phyloP scores from a whole-genome alignment of 192 early-diverging fungal genomes.

The Mortierella alpina region DNA sequence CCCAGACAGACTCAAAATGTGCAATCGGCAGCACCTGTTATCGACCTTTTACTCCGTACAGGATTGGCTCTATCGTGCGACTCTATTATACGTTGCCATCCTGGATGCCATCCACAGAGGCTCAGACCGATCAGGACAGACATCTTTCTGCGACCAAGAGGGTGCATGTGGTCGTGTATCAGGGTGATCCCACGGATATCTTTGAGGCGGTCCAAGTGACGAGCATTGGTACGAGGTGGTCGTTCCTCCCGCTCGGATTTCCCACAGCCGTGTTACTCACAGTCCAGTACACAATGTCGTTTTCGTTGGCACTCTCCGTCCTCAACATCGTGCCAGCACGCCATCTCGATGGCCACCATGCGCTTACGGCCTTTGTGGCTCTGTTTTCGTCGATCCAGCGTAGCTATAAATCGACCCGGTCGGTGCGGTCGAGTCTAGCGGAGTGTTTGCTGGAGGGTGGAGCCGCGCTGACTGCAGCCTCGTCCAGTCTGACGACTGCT shows the following conservation, averaged over 20 bases:
- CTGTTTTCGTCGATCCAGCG: slow-evolving; percentile 26
- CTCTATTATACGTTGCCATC: slow-evolving; percentile 60
- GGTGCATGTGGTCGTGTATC: slow-evolving; percentile 66
- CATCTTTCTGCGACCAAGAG: neutral
- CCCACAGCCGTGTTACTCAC: slow-evolving; percentile 54
- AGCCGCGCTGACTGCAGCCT: neutral
- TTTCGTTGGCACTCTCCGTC: slow-evolving; percentile 73
- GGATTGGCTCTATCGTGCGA: slow-evolving; percentile 60
- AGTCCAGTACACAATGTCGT: slow-evolving; percentile 72
- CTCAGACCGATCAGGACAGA: too few species aligned
- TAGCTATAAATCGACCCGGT: slow-evolving; percentile 37
- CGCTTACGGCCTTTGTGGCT: slow-evolving; percentile 59
- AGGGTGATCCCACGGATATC: slow-evolving; percentile 76
- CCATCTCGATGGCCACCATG: slow-evolving; percentile 78
- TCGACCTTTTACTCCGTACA: slow-evolving; percentile 65
- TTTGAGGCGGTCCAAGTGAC: slow-evolving; percentile 81
- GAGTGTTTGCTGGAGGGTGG: slow-evolving; percentile 38
- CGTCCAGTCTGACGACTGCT: slow-evolving; percentile 17
- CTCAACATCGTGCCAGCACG: slow-evolving; percentile 81
- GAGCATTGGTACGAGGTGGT: slow-evolving; percentile 60
- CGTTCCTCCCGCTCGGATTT: slow-evolving; percentile 66
- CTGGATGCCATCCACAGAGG: slow-evolving; percentile 23
- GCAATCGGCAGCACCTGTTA: slow-evolving; percentile 50
- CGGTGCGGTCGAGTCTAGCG: slow-evolving; percentile 11
- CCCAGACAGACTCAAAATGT: slow-evolving; percentile 33